phyloP scores from a whole-genome alignment of 768 basidiomycete genomes.

The Pleurotus tuber-regium region DNA sequence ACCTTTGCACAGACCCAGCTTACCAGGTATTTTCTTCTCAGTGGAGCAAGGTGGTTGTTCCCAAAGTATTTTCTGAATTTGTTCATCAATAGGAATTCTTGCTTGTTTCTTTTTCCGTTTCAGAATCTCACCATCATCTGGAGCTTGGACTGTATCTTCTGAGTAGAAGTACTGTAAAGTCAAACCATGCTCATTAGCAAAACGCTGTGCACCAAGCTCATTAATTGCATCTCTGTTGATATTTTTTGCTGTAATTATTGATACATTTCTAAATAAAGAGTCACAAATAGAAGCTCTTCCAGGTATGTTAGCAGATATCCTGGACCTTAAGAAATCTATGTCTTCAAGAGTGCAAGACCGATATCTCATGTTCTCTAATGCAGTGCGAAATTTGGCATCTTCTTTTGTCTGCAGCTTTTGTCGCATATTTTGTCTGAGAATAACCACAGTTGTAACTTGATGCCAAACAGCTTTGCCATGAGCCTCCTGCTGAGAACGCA shows the following conservation, averaged over 20 bases:
- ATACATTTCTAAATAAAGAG: slow-evolving; percentile 26
- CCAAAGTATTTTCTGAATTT: slow-evolving; percentile 21
- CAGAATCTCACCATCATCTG: not conserved
- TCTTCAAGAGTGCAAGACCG: slow-evolving; percentile 34
- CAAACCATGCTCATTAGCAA: slow-evolving; percentile 30
- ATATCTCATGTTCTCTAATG: slow-evolving; percentile 24
- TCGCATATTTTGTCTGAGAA: slow-evolving; percentile 30
- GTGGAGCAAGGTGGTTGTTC: slow-evolving; percentile 19
- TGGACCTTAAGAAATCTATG: slow-evolving; percentile 28
- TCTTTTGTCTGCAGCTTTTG: slow-evolving; percentile 16
- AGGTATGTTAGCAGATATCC: slow-evolving; percentile 15
- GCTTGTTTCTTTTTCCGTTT: not conserved
- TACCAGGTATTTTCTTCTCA: slow-evolving; percentile 23
- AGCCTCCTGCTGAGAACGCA: slow-evolving; percentile 17
- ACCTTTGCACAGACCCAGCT: slow-evolving; percentile 26
- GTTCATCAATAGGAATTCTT: slow-evolving; percentile 1
- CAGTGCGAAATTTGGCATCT: slow-evolving; percentile 16
- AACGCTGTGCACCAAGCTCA: slow-evolving; percentile 24
- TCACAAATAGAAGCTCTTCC: slow-evolving; percentile 11
- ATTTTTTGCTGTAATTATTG: slow-evolving; percentile 37
- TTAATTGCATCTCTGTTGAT: slow-evolving; percentile 36
- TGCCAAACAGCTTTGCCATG: slow-evolving; percentile 23
- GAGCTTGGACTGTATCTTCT: slow-evolving; percentile 15
- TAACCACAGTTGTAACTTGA: slow-evolving; percentile 29
- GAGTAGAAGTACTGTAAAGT: slow-evolving; percentile 23